Conservation (phyloP, 1,284 basidiomycete species). For the Calocybe gambosa region DNA sequence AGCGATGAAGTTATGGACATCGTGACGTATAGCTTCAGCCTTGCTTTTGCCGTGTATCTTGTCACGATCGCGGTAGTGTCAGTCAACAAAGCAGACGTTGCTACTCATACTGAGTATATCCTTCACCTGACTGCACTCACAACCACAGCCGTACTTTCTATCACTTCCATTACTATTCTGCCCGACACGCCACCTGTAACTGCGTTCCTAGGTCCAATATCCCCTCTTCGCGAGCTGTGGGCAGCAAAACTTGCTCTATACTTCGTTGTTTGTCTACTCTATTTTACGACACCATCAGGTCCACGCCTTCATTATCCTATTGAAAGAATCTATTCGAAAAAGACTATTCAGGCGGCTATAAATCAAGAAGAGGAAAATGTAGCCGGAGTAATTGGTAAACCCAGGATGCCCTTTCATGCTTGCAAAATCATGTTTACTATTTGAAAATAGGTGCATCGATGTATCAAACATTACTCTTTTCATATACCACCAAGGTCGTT, state of each 20-base stretch:
- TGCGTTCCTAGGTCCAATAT: constrained; percentile 9
- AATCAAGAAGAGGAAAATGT: constrained; percentile 61
- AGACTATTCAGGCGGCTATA: constrained; percentile 50
- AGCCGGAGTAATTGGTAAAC: constrained; percentile 46
- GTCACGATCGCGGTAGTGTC: constrained; percentile 48
- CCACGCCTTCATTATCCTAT: constrained; percentile 71
- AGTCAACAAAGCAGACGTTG: constrained; percentile 43
- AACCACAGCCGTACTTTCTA: constrained; percentile 43
- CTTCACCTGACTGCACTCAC: constrained; percentile 62
- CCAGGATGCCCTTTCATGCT: constrained; percentile 11
- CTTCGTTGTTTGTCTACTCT: constrained; percentile 39
- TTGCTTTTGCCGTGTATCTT: constrained; percentile 57
- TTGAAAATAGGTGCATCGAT: constrained; percentile 39
- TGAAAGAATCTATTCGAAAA: constrained; percentile 68
- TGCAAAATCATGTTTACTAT: not conserved
- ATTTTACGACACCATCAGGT: constrained; percentile 60
- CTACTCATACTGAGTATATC: constrained; percentile 55
- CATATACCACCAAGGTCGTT: constrained; percentile 79
- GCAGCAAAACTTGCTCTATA: constrained; percentile 47
- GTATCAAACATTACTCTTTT: constrained; percentile 65
- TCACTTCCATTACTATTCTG: constrained; percentile 48
- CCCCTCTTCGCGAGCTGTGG: constrained; percentile 33
- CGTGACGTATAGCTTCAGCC: constrained; percentile 42
- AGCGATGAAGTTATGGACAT: constrained; percentile 30
- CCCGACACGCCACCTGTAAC: constrained; percentile 36